A percentile compares a stretch with the other conserved stretches of the same genome.
Evolutionary conservation across 2,329 filamentous ascomycete genomes (phyloP).

Genomic region (Hypoxylon sp.): DNA sequence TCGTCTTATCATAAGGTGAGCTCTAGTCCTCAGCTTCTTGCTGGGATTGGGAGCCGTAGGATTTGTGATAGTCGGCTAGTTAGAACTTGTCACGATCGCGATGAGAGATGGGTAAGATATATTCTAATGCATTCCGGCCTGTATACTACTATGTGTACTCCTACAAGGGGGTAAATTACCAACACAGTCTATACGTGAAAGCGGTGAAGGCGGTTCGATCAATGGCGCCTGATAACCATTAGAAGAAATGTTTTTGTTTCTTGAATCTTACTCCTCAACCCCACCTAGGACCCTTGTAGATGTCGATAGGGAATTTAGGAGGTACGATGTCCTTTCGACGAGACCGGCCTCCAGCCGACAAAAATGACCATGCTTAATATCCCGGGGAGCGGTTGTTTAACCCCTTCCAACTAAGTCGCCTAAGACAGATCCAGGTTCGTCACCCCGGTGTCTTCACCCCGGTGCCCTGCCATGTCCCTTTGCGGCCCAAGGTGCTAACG

Average conservation of each 20-base stretch:
- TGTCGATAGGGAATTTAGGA: neutral
- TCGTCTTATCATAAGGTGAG: neutral
- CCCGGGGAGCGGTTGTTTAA: constrained; percentile 3
- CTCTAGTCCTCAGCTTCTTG: neutral
- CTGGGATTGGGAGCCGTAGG: constrained; percentile 3
- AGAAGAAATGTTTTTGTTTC: neutral
- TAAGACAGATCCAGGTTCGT: neutral
- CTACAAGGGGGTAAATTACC: neutral
- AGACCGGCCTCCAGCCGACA: neutral
- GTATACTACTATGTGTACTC: neutral
- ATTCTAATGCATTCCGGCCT: too few species aligned
- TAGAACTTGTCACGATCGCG: neutral
- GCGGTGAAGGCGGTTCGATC: neutral
- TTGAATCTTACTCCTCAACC: neutral
- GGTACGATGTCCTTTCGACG: neutral
- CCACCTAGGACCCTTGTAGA: constrained; percentile 4
- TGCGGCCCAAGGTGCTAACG: too few species aligned
- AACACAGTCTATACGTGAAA: neutral
- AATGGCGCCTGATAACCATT: neutral
- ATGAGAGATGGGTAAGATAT: neutral
- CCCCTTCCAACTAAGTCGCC: neutral
- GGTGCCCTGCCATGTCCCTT: too few species aligned
- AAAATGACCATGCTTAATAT: neutral
- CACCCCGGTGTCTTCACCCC: too few species aligned
- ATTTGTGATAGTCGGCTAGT: constrained; percentile 3